These are phyloP conservation scores for Trichoderma koningiopsis DNA, from an alignment of 2,329 filamentous ascomycete genomes.

Conservation along the genomic window DNA sequence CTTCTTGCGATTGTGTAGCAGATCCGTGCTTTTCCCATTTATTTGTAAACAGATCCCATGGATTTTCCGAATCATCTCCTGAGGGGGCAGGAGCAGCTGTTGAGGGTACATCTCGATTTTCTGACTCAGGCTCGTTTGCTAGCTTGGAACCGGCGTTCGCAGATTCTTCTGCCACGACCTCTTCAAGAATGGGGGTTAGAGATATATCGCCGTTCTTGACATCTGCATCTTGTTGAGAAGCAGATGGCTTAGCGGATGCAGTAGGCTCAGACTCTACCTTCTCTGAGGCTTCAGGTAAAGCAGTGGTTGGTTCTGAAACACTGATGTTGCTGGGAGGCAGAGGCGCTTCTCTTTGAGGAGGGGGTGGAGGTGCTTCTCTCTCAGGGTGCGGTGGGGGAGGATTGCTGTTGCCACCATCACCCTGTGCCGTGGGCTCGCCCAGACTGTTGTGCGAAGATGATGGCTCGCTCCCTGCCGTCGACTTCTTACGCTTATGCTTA, in stretches of 20 bases:
- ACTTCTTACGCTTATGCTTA: constrained; percentile 42
- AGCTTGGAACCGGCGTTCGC: background rate
- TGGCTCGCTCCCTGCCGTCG: constrained; percentile 7
- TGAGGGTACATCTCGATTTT: background rate
- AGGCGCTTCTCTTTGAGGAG: background rate
- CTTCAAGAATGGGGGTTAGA: constrained; percentile 1
- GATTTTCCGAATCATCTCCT: constrained; percentile 24
- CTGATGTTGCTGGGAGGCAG: background rate
- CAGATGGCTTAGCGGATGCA: background rate
- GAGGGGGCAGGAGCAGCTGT: background rate
- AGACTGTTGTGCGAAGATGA: constrained; percentile 9
- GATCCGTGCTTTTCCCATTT: constrained; percentile 37
- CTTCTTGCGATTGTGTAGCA: constrained; percentile 15
- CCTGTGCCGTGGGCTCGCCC: background rate
- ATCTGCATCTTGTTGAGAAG: background rate
- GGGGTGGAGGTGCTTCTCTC: background rate
- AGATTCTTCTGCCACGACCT: background rate
- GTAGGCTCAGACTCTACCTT: background rate
- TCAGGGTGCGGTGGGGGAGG: background rate
- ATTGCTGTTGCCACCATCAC: background rate
- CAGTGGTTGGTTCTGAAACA: background rate
- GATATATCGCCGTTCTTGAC: background rate
- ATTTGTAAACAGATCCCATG: constrained; percentile 20
- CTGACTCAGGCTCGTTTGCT: background rate
- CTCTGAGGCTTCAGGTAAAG: background rate